A percentile compares a stretch with the other conserved stretches of the same genome.
Evolutionary conservation across 805 yeast genomes (phyloP).

Genomic region (Cyberlindnera mrakii): DNA sequence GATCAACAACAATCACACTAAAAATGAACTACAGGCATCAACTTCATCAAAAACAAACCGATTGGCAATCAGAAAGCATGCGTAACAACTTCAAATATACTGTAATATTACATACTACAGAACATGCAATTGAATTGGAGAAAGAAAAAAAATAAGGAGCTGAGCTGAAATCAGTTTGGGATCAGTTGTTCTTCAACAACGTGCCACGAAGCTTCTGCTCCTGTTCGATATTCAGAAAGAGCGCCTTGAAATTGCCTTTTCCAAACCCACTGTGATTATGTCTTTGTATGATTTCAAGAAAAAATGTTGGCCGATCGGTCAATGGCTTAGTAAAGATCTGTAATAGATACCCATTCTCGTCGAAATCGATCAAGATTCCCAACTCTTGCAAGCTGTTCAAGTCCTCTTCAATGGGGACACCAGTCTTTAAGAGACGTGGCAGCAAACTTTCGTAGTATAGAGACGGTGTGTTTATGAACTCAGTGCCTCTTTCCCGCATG

Average conservation of each 20-base stretch:
- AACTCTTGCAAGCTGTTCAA: constrained; percentile 42
- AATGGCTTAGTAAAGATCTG: constrained; percentile 78
- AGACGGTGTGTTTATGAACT: constrained; percentile 57
- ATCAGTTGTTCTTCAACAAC: constrained; percentile 18
- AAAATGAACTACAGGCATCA: no score
- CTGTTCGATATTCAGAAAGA: constrained; percentile 75
- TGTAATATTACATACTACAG: no score
- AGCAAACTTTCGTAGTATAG: constrained; percentile 50
- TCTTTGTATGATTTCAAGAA: constrained; percentile 77
- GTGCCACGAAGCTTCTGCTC: constrained; percentile 73
- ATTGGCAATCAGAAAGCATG: no score
- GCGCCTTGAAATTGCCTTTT: constrained; percentile 79
- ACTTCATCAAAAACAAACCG: no score
- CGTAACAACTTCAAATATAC: no score
- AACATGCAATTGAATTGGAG: not conserved
- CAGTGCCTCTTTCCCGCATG: constrained; percentile 58
- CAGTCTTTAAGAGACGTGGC: constrained; percentile 38
- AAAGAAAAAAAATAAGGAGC: not conserved
- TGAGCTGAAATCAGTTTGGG: not conserved
- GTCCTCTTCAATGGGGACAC: constrained; percentile 44
- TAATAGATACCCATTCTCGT: constrained; percentile 66
- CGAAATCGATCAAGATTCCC: constrained; percentile 71
- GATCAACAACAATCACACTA: no score
- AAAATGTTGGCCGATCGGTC: constrained; percentile 74
- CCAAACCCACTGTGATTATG: constrained; percentile 82